A percentile compares a stretch with the other conserved stretches of the same genome.
These are phyloP conservation scores for Penicillium thymicola DNA, from an alignment of 2,329 filamentous ascomycete species.

Conservation along the genomic window DNA sequence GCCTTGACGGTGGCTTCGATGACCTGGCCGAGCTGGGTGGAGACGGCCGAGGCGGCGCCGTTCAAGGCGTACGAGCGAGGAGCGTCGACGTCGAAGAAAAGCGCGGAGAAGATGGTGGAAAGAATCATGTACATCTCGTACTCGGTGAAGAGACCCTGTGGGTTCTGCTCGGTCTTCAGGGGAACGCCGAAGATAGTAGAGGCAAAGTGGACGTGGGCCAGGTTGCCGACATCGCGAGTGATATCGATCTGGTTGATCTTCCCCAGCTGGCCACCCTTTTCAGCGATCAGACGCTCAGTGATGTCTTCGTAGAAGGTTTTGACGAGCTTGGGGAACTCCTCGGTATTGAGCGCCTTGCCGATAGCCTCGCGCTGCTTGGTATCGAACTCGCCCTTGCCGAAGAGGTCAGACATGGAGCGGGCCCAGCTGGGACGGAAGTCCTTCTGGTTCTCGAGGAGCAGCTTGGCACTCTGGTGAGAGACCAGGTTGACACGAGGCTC, in stretches of 20 bases:
- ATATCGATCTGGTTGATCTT: slow-evolving; percentile 67
- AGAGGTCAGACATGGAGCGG: slow-evolving; percentile 60
- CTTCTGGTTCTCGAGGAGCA: slow-evolving; percentile 59
- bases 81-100: slow-evolving; percentile 66
- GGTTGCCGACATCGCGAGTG: slow-evolving; percentile 56
- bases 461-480: slow-evolving; percentile 60
- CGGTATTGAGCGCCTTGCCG: slow-evolving; percentile 57
- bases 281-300: slow-evolving; percentile 58
- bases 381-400: slow-evolving; percentile 55
- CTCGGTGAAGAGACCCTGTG: slow-evolving; percentile 54
- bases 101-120: slow-evolving; percentile 61
- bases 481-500: slow-evolving; percentile 55
- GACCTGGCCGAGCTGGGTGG: slow-evolving; percentile 57
- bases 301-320: slow-evolving; percentile 65
- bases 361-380: slow-evolving; percentile 53
- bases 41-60: slow-evolving; percentile 56
- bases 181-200: slow-evolving; percentile 55
- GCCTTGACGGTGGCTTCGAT: slow-evolving; percentile 66
- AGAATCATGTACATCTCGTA: slow-evolving; percentile 60
- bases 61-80: slow-evolving; percentile 64
- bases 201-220: slow-evolving; percentile 56
- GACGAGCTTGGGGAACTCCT: slow-evolving; percentile 60
- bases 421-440: slow-evolving; percentile 66
- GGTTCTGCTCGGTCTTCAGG: slow-evolving; percentile 52
- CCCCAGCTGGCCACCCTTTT: slow-evolving; percentile 64